Evolutionary conservation across 2,329 filamentous ascomycete species (phyloP), one percentile per base, ranked within the genome.

Genomic region (Fusarium chaquense): DNA sequence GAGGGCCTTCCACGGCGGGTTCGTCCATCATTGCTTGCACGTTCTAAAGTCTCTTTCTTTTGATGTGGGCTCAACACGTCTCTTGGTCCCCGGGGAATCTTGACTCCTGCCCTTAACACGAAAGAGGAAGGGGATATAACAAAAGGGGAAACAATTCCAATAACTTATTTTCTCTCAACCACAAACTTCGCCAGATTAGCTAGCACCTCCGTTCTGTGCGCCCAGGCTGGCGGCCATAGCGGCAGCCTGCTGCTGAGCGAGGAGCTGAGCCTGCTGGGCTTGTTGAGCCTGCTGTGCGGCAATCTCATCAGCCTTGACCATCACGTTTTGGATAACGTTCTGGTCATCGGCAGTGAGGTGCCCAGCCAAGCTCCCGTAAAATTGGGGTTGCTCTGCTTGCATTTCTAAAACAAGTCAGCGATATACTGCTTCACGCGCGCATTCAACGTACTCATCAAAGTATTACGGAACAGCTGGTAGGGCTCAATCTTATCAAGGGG

Each of bases 401-500:
- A 98, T 88, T 80, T 88, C 94, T 97, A 77, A 40, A 50, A 54
- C 53, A 26, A 45, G 75, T 80, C 62, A 81, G 78, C 63, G 64
- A 12, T 36, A 11, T 54, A 11, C 8, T 6, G 41, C 13, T 16
- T 15, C 2, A 20, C 10, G 30, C 8, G 20, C 22, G 20, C 7
- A 35, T 24, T 28, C 8, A 3, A 89, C 93, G 80, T 89, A 97
- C 94, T 91, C 77, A 95, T 81, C 71, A 98, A 84, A 20, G 93
- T 90, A 66, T 87, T 85, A 78, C 93, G 91, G 87, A 99, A 98
- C 67, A 97, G 84, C 77, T 90, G 88, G 76, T 99, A 99, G 4
- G 95, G 94, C 81, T 99, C 96, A 67, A 99, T 87, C 82, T 96
- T 96, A 80, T 99, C 96, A 26, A 99, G 86, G 18, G 95, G 94